Evolutionary conservation across 148 eudicot species (phyloP), one percentile per base, ranked within the genome.

Genomic region (Vaccinium vitisidaea): DNA sequence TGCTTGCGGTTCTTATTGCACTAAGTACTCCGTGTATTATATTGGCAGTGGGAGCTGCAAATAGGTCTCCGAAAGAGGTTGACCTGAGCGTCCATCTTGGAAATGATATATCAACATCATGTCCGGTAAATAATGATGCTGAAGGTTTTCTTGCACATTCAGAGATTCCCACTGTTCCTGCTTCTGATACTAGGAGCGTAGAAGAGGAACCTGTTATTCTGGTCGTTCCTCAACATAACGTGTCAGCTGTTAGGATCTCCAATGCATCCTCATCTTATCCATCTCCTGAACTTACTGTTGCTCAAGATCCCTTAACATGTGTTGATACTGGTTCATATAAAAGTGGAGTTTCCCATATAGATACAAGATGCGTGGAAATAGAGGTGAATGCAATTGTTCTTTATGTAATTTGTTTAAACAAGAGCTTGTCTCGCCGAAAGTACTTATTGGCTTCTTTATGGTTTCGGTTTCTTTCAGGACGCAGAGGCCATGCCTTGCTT

Each of bases 381-480:
- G 85, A 87, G 89, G 89, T 88, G 54, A 80, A 39, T 19, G 59
- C 58, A 30, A 73, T 6, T 71, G 76, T 49, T 13, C 16, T 53
- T 2, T 9, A 65, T 65, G 36, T 53, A 46, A 54, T 83, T 83
- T 32, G 53, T 53, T 80, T 58, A 80, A 77, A 36, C 39, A 70
- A 21, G 36, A 75, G 65, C 43, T 81, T 83, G 36, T 84, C 81
- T 71, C 71, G 54, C 50, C 65, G 27, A 30, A 50, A 12, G 21
- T 58, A 53, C 73, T 54, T 73, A 83, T 2, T 54, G 70, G 56
- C 39, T 61, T 13, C 12, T 46, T 39, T 52, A 76, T 46, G 21
- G 82, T 86, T 55, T 18, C 39, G 21, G 82, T 86, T 55, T 18
- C 39, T 85, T 86, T 89, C 85, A 93, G 99, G 95, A 86, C 55